Percentiles rank a stretch among this genome's conserved stretches.
These are phyloP conservation scores for Solanum raphanifolium DNA, from an alignment of 257 asterid species.

Conservation along the genomic window DNA sequence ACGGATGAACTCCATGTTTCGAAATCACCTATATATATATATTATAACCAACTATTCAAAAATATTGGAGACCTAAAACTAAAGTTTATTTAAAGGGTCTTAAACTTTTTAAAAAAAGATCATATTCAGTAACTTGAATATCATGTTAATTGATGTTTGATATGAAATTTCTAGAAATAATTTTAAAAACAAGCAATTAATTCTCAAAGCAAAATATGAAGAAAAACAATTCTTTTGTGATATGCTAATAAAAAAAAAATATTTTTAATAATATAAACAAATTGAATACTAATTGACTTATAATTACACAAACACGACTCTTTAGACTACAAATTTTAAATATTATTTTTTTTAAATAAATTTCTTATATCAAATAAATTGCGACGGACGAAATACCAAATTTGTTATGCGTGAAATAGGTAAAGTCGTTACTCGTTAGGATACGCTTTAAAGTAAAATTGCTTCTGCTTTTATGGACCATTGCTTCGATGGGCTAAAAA, in stretches of 20 bases:
- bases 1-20: background rate
- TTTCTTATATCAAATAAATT: no score
- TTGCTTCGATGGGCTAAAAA: conserved; percentile 23
- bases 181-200: no score
- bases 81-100: background rate
- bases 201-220: background rate
- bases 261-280: no score
- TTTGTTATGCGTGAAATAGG: background rate
- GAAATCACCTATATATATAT: background rate
- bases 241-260: background rate
- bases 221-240: background rate
- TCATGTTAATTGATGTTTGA: background rate
- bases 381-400: fast-evolving
- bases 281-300: background rate
- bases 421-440: conserved; percentile 59
- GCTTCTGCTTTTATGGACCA: conserved; percentile 43
- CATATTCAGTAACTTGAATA: background rate
- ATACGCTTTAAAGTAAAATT: background rate
- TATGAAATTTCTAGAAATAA: background rate
- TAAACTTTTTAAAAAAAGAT: background rate
- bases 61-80: background rate
- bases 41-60: background rate
- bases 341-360: no score
- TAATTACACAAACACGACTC: background rate
- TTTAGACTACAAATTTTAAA: no score